phyloP scores from a whole-genome alignment of 768 basidiomycete species.

The Tremella yokohamensis region DNA sequence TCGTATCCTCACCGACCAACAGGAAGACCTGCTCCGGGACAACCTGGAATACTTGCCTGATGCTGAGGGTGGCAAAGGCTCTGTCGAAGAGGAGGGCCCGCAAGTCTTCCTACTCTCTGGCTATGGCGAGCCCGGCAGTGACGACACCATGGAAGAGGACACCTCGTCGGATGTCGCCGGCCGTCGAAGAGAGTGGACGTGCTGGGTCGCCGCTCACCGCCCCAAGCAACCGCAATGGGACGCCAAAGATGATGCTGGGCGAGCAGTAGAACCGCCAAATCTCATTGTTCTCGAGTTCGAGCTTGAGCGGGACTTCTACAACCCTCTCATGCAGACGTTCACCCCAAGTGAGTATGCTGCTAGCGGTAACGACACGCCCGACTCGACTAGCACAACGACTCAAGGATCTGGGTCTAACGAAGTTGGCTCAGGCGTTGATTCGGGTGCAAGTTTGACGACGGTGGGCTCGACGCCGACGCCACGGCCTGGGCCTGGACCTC shows the following conservation, averaged over 20 bases:
- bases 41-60: slow-evolving; percentile 67
- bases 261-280: slow-evolving; percentile 52
- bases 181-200: slow-evolving; percentile 48
- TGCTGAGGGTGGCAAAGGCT: slow-evolving; percentile 51
- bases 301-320: slow-evolving; percentile 65
- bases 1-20: slow-evolving; percentile 63
- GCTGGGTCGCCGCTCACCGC: slow-evolving; percentile 50
- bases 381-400: slow-evolving; percentile 19
- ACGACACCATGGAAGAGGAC: slow-evolving; percentile 38
- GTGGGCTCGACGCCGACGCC: slow-evolving; percentile 21
- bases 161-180: slow-evolving; percentile 47
- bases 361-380: slow-evolving; percentile 26
- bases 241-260: slow-evolving; percentile 54
- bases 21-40: slow-evolving; percentile 68
- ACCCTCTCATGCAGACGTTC: slow-evolving; percentile 64
- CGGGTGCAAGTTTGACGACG: slow-evolving; percentile 26
- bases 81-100: slow-evolving; percentile 53
- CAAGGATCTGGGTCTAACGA: background rate
- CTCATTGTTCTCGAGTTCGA: slow-evolving; percentile 76
- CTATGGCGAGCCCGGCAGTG: slow-evolving; percentile 63
- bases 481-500: background rate
- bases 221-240: slow-evolving; percentile 41
- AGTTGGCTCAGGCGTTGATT: slow-evolving; percentile 10
- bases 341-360: slow-evolving; percentile 13
- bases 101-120: slow-evolving; percentile 64